phyloP scores from a whole-genome alignment of 2,329 filamentous ascomycete genomes.

The Ceratocystis destructans region DNA sequence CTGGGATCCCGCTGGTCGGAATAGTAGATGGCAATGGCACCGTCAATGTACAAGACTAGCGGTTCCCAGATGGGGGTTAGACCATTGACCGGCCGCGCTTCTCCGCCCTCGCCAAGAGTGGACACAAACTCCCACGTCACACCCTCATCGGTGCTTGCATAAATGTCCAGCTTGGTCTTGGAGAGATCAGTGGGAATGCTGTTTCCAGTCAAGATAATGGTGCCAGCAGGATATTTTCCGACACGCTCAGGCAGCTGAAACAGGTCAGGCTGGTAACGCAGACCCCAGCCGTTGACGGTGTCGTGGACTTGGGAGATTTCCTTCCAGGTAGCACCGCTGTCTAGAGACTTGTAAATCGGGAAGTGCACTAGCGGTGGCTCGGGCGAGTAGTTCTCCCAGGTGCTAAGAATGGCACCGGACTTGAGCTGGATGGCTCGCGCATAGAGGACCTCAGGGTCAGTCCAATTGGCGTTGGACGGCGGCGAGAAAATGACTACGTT shows the following conservation, averaged over 20 bases:
- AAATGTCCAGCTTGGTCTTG: constrained; percentile 54
- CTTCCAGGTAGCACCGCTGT: constrained; percentile 46
- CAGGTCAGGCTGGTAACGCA: constrained; percentile 56
- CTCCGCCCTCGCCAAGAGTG: constrained; percentile 50
- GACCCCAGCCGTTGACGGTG: constrained; percentile 47
- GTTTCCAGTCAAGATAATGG: constrained; percentile 47
- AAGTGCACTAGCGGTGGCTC: constrained; percentile 43
- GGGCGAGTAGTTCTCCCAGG: constrained; percentile 44
- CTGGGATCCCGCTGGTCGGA: constrained; percentile 54
- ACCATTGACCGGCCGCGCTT: constrained; percentile 48
- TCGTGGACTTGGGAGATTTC: constrained; percentile 51
- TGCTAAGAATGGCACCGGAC: constrained; percentile 36
- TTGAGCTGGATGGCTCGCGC: constrained; percentile 32
- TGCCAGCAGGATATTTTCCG: constrained; percentile 46
- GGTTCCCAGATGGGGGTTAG: constrained; percentile 61
- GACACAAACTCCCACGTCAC: constrained; percentile 53
- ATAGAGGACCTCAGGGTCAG: constrained; percentile 32
- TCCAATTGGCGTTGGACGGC: constrained; percentile 29
- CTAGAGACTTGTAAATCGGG: constrained; percentile 40
- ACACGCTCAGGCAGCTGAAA: constrained; percentile 47
- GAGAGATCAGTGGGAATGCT: constrained; percentile 47
- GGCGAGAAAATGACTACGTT: constrained; percentile 31
- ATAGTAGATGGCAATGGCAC: constrained; percentile 52
- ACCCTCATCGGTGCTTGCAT: constrained; percentile 48
- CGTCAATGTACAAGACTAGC: constrained; percentile 44